phyloP scores from a whole-genome alignment of 2,329 filamentous ascomycete species.

The Aspergillus versicolor region DNA sequence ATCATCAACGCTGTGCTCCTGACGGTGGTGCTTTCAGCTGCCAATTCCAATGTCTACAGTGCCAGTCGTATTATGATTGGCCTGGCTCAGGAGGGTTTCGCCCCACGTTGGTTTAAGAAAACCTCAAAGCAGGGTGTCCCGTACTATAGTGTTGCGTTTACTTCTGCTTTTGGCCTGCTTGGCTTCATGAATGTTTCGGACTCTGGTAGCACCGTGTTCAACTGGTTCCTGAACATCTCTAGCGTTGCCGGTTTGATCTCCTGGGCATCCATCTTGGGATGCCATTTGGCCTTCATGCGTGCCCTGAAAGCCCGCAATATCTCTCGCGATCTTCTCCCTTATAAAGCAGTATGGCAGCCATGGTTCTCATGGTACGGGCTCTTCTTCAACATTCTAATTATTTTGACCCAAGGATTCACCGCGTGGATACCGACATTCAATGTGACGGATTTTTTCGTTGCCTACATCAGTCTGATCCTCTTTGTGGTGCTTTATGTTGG shows the following conservation, averaged over 20 bases:
- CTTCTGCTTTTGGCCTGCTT: constrained; percentile 58
- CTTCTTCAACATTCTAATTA: constrained; percentile 64
- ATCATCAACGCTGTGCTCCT: constrained; percentile 45
- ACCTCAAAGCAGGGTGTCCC: constrained; percentile 47
- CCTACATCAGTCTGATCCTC: constrained; percentile 64
- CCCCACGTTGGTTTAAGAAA: constrained; percentile 43
- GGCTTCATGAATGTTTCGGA: constrained; percentile 69
- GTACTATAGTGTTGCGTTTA: constrained; percentile 45
- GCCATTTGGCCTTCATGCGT: constrained; percentile 66
- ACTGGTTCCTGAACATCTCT: constrained; percentile 35
- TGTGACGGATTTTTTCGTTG: constrained; percentile 61
- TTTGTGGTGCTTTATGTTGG: constrained; percentile 60
- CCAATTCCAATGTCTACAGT: constrained; percentile 43
- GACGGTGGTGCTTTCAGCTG: constrained; percentile 44
- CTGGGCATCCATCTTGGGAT: constrained; percentile 44
- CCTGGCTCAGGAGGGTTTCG: constrained; percentile 53
- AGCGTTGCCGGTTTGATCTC: constrained; percentile 38
- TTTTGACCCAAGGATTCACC: constrained; percentile 68
- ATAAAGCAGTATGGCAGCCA: constrained; percentile 62
- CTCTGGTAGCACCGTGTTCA: constrained; percentile 61
- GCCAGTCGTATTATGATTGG: constrained; percentile 68
- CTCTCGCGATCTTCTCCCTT: constrained; percentile 58
- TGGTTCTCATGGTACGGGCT: constrained; percentile 66
- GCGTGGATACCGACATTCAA: constrained; percentile 62
- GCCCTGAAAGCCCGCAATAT: constrained; percentile 58